Conservation (phyloP, 352 stramenopile genomes). For the Globisporangium splendens region DNA sequence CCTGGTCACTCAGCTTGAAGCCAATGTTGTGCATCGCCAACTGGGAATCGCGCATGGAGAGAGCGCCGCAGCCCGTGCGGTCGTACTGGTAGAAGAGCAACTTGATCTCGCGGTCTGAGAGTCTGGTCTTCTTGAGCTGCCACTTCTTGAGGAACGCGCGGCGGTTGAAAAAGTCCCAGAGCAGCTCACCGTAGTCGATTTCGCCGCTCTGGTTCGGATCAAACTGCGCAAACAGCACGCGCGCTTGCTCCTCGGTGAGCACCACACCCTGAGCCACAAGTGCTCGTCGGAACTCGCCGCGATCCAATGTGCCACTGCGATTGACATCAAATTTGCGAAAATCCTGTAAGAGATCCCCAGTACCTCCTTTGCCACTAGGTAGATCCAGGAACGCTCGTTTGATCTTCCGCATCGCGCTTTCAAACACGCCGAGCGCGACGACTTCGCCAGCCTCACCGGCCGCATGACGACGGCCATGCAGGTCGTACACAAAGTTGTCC, state of each 20-base stretch:
- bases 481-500: slow-evolving; percentile 45
- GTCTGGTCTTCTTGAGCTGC: slow-evolving; percentile 29
- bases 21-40: slow-evolving; percentile 49
- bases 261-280: slow-evolving; percentile 25
- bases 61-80: slow-evolving; percentile 23
- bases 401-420: slow-evolving; percentile 54
- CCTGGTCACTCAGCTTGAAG: slow-evolving; percentile 38
- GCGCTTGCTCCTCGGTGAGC: slow-evolving; percentile 39
- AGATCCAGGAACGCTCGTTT: slow-evolving; percentile 29
- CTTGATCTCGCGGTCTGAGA: slow-evolving; percentile 22
- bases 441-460: slow-evolving; percentile 24
- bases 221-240: slow-evolving; percentile 42
- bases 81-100: slow-evolving; percentile 53
- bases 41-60: slow-evolving; percentile 43
- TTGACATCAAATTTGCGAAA: slow-evolving; percentile 54
- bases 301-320: slow-evolving; percentile 41
- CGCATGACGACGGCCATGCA: slow-evolving; percentile 48
- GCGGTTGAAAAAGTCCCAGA: slow-evolving; percentile 65
- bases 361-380: neutral
- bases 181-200: slow-evolving; percentile 55
- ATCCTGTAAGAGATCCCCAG: slow-evolving; percentile 20
- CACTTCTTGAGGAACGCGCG: slow-evolving; percentile 59
- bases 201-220: slow-evolving; percentile 41
- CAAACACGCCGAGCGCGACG: slow-evolving; percentile 26
- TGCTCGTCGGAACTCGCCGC: slow-evolving; percentile 36